These are phyloP conservation scores for Pachyrhizus erosus DNA, from an alignment of 306 rosid genomes.

Conservation along the genomic window DNA sequence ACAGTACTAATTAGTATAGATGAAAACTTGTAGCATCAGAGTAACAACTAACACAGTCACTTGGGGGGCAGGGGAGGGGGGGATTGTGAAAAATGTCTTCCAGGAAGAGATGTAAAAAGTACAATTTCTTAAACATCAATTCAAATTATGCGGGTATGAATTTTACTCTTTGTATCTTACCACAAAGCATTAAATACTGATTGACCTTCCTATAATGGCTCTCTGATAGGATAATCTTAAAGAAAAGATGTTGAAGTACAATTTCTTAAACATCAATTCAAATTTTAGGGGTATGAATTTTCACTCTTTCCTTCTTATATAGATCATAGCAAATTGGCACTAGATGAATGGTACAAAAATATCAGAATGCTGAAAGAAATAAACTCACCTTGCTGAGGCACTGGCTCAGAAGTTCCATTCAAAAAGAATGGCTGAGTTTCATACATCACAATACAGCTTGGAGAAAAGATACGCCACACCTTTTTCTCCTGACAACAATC, in stretches of 20 bases:
- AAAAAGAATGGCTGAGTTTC: conserved; percentile 55
- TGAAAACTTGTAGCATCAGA: background rate
- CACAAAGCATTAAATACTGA: background rate
- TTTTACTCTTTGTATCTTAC: background rate
- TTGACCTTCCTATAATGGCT: background rate
- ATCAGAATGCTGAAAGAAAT: background rate
- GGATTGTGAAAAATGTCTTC: background rate
- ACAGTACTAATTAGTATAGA: background rate
- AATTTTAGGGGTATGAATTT: background rate
- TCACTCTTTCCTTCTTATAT: background rate
- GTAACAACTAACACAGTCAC: no score
- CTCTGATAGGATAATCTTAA: background rate
- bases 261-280: background rate
- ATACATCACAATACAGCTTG: conserved; percentile 57
- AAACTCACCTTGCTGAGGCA: conserved; percentile 39
- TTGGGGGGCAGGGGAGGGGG: background rate
- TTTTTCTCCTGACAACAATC: conserved; percentile 48
- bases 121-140: background rate
- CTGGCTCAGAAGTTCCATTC: background rate
- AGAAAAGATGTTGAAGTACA: background rate
- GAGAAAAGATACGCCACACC: conserved; percentile 57
- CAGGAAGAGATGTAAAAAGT: background rate
- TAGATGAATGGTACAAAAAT: background rate
- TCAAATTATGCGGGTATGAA: background rate
- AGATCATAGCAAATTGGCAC: background rate